phyloP scores from a whole-genome alignment of 1,139 yeast genomes.

The Geotrichum candidum region DNA sequence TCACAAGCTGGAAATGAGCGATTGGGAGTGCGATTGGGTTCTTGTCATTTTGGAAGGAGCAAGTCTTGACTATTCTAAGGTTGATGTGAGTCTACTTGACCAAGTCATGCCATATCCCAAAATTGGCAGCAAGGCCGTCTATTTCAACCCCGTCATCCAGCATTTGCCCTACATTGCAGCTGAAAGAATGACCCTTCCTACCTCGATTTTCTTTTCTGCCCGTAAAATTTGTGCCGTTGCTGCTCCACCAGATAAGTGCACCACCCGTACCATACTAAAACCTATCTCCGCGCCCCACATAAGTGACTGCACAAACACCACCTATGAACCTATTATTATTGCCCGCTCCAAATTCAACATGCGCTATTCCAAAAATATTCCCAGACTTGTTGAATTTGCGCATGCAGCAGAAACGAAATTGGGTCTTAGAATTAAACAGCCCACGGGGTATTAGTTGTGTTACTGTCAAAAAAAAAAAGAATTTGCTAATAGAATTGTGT shows the following conservation, averaged over 20 bases:
- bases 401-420: constrained; percentile 5
- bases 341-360: background rate
- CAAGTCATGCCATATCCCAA: background rate
- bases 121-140: background rate
- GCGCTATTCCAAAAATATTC: constrained; percentile 11
- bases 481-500: no score
- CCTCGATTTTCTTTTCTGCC: background rate
- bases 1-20: background rate
- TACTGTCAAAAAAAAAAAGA: no score
- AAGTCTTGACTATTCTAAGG: background rate
- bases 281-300: constrained; percentile 5
- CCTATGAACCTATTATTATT: background rate
- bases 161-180: background rate
- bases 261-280: background rate
- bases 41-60: background rate
- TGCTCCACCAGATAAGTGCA: background rate
- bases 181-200: background rate
- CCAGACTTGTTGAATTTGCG: constrained; percentile 13
- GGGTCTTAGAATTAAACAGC: background rate
- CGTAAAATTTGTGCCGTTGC: background rate
- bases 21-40: background rate
- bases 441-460: background rate
- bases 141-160: background rate
- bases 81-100: background rate
- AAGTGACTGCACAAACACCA: background rate